Evolutionary conservation across 1,284 basidiomycete genomes (phyloP), one percentile per base, ranked within the genome.

Genomic region (Rhodofomes roseus): DNA sequence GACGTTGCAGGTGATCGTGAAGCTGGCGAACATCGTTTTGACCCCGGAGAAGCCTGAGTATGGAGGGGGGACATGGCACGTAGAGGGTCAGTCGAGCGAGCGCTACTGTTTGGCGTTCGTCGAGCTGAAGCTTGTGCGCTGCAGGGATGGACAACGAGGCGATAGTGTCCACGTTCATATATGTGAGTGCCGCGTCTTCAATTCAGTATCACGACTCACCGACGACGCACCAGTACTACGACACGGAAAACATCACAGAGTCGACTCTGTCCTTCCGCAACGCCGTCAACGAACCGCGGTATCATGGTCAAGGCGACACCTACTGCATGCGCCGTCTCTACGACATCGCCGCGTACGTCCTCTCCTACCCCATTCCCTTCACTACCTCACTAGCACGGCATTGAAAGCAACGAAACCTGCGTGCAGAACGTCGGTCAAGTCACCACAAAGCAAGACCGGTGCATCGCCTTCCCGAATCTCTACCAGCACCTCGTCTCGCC

Each of bases 21-120:
- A 84, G 66, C 69, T 83, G 2, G 78, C 79, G 0, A 80, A 79
- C 62, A 81, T 83, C 55, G 69, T 76, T 18, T 62, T 80, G 25
- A 79, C 79, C 0, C 80, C 81, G 0, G 78, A 80, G 44, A 68
- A 70, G 44, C 72, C 74, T 4, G 48, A 55, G 18, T 76, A 73
- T 52, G 48, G 11, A 11, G 75, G 74, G 1, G 73, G 73, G 0
- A 62, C 65, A 1, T 76, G 75, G 75, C 73, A 75, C 53, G 66
- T 75, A 37, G 75, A 76, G 37, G 82, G 76, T 44, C 96, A 82
- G 64, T 93, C 90, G 81, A 92, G 98, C 1, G 85, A 81, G 8
- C 31, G 31, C 31, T 5, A 34, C 11, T 34, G 31, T 11, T 5
- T 34, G 11, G 4, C 31, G 11, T 4, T 34, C 31, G 31, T 34